Evolutionary conservation across 306 rosid genomes (phyloP), one percentile per base, ranked within the genome.

Genomic region (Glycine latifolia): DNA sequence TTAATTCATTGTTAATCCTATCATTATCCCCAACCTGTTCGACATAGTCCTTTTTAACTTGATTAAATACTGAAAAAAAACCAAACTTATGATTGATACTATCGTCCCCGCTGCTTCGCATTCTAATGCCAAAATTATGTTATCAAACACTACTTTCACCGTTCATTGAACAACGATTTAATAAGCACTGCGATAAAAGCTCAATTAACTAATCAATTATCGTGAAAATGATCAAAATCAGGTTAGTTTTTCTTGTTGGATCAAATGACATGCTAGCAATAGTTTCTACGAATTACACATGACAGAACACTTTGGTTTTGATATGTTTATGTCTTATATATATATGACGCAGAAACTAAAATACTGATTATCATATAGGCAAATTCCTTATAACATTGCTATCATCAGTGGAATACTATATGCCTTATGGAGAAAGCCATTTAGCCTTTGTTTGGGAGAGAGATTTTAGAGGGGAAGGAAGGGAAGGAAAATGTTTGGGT

Each of bases 221-320:
- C 31, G 2, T 26, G 31, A 26, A 26, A 26, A 26, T 2, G 31
- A 26, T 26, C 31, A 26, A 26, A 26, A 26, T 26, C 31, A 26
- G 31, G 49, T 60, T 71, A 16, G 8, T 49, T 80, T 3, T 20
- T 20, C 67, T 52, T 49, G 67, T 62, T 67, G 54, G 37, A 71
- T 14, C 56, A 46, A 59, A 62, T 61, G 56, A 59, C 72, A 70
- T n/a, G 39, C 50, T 56, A 80, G 56, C 46, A 49, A 49, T 9
- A 10, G 54, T 9, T 65, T 67, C 41, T 17, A 12, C 2, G 50
- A 53, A 37, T 50, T 16, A 31, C 10, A 55, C 9, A 48, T 44
- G 13, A 56, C 39, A 59, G 26, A 48, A 70, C 39, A 50, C 54
- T 33, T 50, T 41, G 67, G 50, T 48, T 60, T 47, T 47, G 14